phyloP scores from a whole-genome alignment of 1,139 yeast genomes.

The Scheffersomyces insectosa region DNA sequence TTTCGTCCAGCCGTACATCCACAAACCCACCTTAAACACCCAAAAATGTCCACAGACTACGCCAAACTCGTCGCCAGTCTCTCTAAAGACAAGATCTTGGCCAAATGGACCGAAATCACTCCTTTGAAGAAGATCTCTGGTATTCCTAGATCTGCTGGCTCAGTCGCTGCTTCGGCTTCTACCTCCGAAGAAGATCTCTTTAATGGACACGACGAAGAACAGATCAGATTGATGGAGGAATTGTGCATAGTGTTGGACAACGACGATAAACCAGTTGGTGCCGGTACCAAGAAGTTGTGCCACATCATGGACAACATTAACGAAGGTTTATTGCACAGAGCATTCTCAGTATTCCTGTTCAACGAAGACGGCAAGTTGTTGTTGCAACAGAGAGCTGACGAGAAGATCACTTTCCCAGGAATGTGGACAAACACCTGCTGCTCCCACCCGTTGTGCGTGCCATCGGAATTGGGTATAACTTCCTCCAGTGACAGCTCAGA shows the following conservation, averaged over 20 bases:
- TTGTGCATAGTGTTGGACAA: constrained; percentile 91
- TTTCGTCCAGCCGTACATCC: too few relatives aligned
- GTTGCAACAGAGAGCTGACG: constrained; percentile 92
- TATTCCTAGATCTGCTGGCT: constrained; percentile 37
- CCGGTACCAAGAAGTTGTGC: constrained; percentile 90
- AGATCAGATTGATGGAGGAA: constrained; percentile 93
- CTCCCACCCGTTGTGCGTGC: constrained; percentile 90
- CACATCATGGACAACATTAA: constrained; percentile 89
- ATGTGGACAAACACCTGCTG: constrained; percentile 99
- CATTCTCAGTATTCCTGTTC: constrained; percentile 91
- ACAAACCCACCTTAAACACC: too few relatives aligned
- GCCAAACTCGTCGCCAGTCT: constrained; percentile 55
- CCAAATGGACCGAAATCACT: constrained; percentile 63
- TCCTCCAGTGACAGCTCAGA: constrained; percentile 28
- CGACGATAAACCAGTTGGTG: constrained; percentile 84
- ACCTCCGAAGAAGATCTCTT: constrained; percentile 44
- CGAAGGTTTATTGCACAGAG: constrained; percentile 86
- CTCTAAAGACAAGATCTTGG: constrained; percentile 49
- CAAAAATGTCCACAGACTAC: constrained; percentile 32
- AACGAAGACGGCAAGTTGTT: constrained; percentile 73
- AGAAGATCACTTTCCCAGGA: constrained; percentile 92
- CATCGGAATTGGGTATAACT: constrained; percentile 68
- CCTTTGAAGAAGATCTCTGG: constrained; percentile 53
- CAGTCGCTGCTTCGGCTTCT: constrained; percentile 11
- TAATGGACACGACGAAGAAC: constrained; percentile 90